These are phyloP conservation scores for Aureobasidium sp. DNA, from an alignment of 2,329 filamentous ascomycete genomes.

Conservation along the genomic window DNA sequence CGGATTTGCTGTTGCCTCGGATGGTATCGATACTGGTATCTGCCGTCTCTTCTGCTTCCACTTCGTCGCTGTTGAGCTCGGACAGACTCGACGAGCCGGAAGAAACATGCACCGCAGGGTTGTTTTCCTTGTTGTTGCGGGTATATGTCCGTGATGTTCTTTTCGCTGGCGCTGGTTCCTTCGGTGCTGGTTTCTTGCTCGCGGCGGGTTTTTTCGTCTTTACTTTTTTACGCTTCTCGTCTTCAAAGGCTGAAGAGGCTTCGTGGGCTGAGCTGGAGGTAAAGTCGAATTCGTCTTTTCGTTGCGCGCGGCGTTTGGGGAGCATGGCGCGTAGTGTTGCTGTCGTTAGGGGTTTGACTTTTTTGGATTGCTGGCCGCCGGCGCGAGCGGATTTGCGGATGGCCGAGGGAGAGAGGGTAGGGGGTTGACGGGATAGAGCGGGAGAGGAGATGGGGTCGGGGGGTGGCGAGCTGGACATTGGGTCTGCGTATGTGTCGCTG, in stretches of 20 bases:
- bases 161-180: constrained; percentile 13
- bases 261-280: constrained; percentile 28
- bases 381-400: constrained; percentile 19
- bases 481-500: constrained; percentile 14
- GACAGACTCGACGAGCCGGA: constrained; percentile 21
- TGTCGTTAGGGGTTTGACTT: constrained; percentile 29
- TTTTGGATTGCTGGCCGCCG: constrained; percentile 16
- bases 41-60: background rate
- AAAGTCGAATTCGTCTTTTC: constrained; percentile 32
- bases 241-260: constrained; percentile 29
- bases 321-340: constrained; percentile 37
- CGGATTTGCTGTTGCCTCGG: constrained; percentile 16
- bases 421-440: background rate
- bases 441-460: constrained; percentile 7
- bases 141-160: constrained; percentile 26
- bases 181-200: background rate
- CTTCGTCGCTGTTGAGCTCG: background rate
- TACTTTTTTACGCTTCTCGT: constrained; percentile 27
- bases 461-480: constrained; percentile 15
- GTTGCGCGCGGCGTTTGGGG: constrained; percentile 30
- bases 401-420: constrained; percentile 19
- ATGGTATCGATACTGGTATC: constrained; percentile 9
- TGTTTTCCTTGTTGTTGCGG: constrained; percentile 17
- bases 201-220: background rate
- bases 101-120: constrained; percentile 13